Percentiles rank a stretch among this genome's conserved stretches.
These are phyloP conservation scores for Coemansia sp. DNA, from an alignment of 192 early-diverging fungal genomes.

Conservation along the genomic window DNA sequence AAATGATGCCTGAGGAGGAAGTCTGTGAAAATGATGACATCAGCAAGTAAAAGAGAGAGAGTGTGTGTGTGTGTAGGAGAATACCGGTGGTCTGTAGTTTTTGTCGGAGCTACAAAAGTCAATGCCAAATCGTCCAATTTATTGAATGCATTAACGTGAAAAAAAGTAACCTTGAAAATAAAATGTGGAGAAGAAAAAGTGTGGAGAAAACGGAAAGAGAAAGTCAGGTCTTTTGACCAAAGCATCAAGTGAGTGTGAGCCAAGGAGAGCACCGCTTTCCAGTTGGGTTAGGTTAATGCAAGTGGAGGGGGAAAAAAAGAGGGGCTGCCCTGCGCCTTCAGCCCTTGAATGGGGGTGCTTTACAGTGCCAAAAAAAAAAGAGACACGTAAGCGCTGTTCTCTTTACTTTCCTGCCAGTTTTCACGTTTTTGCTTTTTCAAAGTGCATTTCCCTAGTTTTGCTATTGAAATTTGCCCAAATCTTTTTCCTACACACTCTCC, in stretches of 20 bases:
- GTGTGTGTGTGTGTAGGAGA: neutral
- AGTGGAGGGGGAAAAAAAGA: neutral
- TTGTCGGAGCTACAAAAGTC: neutral
- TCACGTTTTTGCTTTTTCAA: neutral
- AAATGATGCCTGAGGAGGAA: conserved; percentile 64
- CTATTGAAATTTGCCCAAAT: neutral
- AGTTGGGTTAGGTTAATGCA: neutral
- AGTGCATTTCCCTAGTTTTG: neutral
- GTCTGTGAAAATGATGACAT: conserved; percentile 4
- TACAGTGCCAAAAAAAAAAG: neutral
- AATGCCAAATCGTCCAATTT: neutral
- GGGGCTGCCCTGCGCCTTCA: neutral
- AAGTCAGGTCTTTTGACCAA: neutral
- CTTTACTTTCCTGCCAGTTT: neutral
- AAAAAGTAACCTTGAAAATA: conserved; percentile 2
- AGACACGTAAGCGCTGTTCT: neutral
- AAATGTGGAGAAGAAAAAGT: neutral
- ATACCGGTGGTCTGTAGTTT: neutral
- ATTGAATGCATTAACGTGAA: conserved; percentile 2
- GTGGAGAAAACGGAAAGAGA: neutral
- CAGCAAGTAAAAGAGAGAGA: neutral
- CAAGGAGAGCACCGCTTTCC: too few relatives aligned
- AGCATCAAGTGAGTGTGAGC: neutral
- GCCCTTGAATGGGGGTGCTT: neutral
- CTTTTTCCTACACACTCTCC: too few relatives aligned